phyloP scores from a whole-genome alignment of 108 stramenopile species.

The Pinguiococcus pyrenoidosus region DNA sequence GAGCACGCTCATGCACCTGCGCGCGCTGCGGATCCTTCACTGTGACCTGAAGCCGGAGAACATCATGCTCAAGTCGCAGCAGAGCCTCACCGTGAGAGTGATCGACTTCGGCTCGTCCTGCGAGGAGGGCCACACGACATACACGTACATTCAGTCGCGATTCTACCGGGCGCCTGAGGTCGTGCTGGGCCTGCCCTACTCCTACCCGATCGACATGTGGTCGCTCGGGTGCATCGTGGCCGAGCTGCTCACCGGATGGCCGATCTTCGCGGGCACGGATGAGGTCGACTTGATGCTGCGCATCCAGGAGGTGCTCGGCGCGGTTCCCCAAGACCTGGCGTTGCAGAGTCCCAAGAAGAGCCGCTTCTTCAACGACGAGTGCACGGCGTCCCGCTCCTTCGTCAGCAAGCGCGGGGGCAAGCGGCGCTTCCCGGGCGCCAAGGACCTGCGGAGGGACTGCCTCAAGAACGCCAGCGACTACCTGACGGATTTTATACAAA shows the following conservation, averaged over 20 bases:
- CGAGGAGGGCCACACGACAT: conserved; percentile 72
- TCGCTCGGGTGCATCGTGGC: conserved; percentile 93
- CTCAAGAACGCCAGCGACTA: conserved; percentile 21
- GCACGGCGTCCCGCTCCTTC: neutral
- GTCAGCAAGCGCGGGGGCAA: neutral
- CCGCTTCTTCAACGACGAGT: conserved; percentile 61
- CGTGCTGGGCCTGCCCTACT: conserved; percentile 85
- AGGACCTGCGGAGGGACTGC: conserved; percentile 1
- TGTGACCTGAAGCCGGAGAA: conserved; percentile 99
- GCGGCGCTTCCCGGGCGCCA: neutral
- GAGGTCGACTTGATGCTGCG: conserved; percentile 91
- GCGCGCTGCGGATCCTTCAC: conserved; percentile 86
- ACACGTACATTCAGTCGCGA: conserved; percentile 94
- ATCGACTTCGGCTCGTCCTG: conserved; percentile 89
- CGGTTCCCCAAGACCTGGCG: conserved; percentile 64
- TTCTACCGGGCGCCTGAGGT: conserved; percentile 97
- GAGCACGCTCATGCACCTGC: conserved; percentile 46
- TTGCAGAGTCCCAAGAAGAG: conserved; percentile 53
- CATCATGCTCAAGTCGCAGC: conserved; percentile 81
- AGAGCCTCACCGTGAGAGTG: conserved; percentile 84
- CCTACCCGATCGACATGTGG: conserved; percentile 96
- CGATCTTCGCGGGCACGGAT: conserved; percentile 86
- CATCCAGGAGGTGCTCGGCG: conserved; percentile 81
- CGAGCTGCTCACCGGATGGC: conserved; percentile 96
- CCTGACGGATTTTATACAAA: conserved; percentile 50